These are phyloP conservation scores for Elaeagnus macrophylla DNA, from an alignment of 306 rosid genomes.

Conservation along the genomic window DNA sequence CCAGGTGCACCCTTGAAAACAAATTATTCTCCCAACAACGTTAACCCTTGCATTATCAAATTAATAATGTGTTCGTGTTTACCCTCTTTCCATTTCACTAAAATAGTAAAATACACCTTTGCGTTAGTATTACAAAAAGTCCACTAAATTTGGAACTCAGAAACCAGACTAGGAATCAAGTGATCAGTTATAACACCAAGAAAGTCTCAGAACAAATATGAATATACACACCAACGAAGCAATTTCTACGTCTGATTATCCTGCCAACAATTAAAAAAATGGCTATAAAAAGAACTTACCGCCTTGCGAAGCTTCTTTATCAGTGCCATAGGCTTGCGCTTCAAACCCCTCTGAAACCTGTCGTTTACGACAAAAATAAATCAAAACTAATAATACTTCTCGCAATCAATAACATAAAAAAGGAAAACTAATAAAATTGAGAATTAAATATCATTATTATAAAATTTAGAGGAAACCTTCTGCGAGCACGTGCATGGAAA, in stretches of 20 bases:
- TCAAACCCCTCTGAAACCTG: constrained; percentile 86
- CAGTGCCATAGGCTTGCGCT: constrained; percentile 90
- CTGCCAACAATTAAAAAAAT: background rate
- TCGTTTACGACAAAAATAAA: background rate
- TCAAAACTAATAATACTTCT: background rate
- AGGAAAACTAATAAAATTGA: background rate
- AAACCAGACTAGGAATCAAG: too few relatives aligned
- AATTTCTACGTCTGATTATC: too few relatives aligned
- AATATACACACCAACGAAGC: background rate
- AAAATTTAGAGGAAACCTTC: constrained; percentile 36
- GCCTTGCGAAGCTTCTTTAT: constrained; percentile 97
- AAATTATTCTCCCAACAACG: too few relatives aligned
- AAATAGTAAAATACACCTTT: too few relatives aligned
- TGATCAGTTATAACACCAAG: too few relatives aligned
- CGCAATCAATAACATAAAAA: background rate
- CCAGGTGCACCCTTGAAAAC: too few relatives aligned
- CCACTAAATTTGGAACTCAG: too few relatives aligned
- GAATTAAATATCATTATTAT: background rate
- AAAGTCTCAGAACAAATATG: too few relatives aligned
- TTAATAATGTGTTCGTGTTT: too few relatives aligned
- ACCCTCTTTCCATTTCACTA: too few relatives aligned
- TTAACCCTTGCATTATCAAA: too few relatives aligned
- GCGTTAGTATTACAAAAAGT: too few relatives aligned
- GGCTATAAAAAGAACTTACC: constrained; percentile 19
- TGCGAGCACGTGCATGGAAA: constrained; percentile 75